Base-by-base conservation (phyloP, 108 stramenopile species). In the Aurantiochytrium sp. region DNA sequence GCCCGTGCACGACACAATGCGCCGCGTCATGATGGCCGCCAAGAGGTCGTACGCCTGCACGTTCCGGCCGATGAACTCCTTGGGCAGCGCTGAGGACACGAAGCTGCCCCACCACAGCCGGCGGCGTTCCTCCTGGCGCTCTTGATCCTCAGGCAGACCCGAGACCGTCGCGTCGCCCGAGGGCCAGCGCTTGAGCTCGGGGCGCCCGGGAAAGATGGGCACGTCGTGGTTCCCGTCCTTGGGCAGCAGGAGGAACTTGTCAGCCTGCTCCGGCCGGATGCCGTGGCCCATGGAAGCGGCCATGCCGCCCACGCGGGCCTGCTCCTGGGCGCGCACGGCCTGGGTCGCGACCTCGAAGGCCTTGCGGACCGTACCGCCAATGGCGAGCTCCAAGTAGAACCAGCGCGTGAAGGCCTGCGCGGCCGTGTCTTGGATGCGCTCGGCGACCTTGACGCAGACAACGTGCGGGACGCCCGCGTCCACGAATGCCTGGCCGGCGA, bases 401-500 rank as follows among this genome's bases (percentile, higher is more conserved):
- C 92, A 92, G 30, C 95, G 90, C 5, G 96, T 95, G 86, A 96
- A 97, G 22, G 95, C 94, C 4, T 94, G 86, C 36, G 96, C 95
- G 27, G 95, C 95, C 37, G 93, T 90, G 88, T 97, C 97, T 85
- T 94, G 95, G 17, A 97, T 88, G 86, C 94, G 93, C 37, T 92
- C 95, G 54, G 96, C 94, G 73, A 95, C 91, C 73, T 92, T 93
- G 52, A 97, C 96, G 55, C 95, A 96, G 27, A 98, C 96, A n/a
- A 98, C 97, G 90, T 98, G 97, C 17, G 95, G 94, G 31, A 97
- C 96, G 19, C 96, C 96, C 19, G 97, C 97, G 1, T 89, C 93
- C 30, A 95, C 95, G 87, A 98, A 97, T 2, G 96, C 96, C 68
- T 94, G 91, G 17, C 96, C 97, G 54, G 94, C 95, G 30, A 91